Conservation (phyloP, 2,329 filamentous ascomycete genomes). For the Geosmithia putterillii region DNA sequence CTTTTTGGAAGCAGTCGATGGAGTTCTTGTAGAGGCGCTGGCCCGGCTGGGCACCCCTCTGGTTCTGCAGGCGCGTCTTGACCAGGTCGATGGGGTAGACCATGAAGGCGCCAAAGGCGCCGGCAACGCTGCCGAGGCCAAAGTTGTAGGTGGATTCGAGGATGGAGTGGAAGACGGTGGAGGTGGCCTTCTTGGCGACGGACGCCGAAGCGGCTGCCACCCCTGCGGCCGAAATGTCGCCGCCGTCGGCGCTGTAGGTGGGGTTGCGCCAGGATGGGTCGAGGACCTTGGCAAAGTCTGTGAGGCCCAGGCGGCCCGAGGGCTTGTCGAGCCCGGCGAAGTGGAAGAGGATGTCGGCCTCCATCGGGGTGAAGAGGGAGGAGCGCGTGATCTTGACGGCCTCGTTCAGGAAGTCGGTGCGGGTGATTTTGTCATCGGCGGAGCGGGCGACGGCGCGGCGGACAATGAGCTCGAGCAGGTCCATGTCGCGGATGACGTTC, state of each 20-base stretch:
- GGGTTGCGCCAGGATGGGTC: conserved; percentile 80
- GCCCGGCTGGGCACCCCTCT: conserved; percentile 70
- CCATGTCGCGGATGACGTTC: conserved; percentile 97
- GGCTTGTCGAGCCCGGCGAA: conserved; percentile 89
- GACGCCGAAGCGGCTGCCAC: conserved; percentile 23
- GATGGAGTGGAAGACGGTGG: conserved; percentile 44
- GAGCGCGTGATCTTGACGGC: conserved; percentile 85
- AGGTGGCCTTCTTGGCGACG: conserved; percentile 9
- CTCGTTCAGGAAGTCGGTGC: conserved; percentile 88
- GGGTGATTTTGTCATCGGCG: conserved; percentile 82
- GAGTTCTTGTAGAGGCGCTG: conserved; percentile 95
- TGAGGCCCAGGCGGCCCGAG: conserved; percentile 68
- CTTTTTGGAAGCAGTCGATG: conserved; percentile 86
- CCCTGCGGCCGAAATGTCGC: conserved; percentile 19
- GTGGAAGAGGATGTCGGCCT: conserved; percentile 96
- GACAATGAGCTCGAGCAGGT: conserved; percentile 87
- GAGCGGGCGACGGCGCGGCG: conserved; percentile 77
- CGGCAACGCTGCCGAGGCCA: conserved; percentile 73
- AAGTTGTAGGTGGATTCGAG: conserved; percentile 77
- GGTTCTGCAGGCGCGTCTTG: conserved; percentile 98
- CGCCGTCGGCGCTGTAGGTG: conserved; percentile 30
- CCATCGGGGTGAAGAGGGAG: conserved; percentile 95
- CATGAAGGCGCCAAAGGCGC: conserved; percentile 98
- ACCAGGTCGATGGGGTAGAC: conserved; percentile 98
- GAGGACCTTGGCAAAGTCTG: conserved; percentile 88